Base-by-base conservation (phyloP, 129 eudicot genomes). In the Calendula officinalis region DNA sequence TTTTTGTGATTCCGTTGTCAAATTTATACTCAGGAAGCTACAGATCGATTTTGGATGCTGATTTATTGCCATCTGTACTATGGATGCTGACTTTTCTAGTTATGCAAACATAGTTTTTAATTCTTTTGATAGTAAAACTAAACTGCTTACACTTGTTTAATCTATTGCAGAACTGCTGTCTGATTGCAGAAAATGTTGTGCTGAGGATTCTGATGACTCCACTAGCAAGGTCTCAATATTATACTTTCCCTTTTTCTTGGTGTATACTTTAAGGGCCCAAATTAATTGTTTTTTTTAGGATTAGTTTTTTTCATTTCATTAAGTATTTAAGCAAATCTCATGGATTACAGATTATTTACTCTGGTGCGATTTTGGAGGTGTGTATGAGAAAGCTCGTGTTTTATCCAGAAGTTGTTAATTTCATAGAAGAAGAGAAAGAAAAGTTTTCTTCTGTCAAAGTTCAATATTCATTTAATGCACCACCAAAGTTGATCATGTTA, bases 331-430 rank as follows among this genome's bases (percentile, higher is more conserved):
- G 51, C 39, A 58, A 72, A 13, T 60, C 16, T 68, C 47, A 22
- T 64, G 49, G 60, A 52, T 71, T 82, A 64, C 89, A 90, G 97
- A 70, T 86, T 45, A 59, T 84, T 30, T 90, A 90, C 69, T 78
- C 97, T 54, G 95, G 97, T 56, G 87, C 95, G 30, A 64, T 86
- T 68, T 71, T 90, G 46, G 89, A 86, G 72, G 95, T 90, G 27
- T 86, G 97, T 71, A 90, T 90, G 97, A 86, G 97, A 75, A 90
- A 90, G 71, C 85, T 90, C 45, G 95, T 90, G 51, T 90, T 90
- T 56, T 90, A 90, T 82, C 97, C 97, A 9, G 97, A 90, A 70
- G 63, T 90, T 48, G 95, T 90, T 62, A 90, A 85, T 60, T 86
- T 90, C 72, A 86, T 90, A 41, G 95, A 90, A 85, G 95, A 86